Base-by-base conservation (phyloP, 371 early-diverging fungal species). In the Smittium mucronatum region DNA sequence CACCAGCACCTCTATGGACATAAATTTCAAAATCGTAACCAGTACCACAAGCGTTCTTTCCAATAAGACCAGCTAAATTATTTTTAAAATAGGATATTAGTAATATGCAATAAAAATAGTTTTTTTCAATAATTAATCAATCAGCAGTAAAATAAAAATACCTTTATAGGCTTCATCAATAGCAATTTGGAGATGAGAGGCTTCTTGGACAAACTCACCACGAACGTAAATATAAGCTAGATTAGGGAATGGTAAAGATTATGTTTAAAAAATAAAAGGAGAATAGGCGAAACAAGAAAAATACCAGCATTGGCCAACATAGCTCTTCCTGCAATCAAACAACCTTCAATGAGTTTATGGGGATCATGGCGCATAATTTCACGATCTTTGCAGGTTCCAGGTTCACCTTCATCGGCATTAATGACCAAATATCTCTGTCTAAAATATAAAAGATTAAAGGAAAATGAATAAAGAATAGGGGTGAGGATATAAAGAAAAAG, bases 331-430 rank as follows among this genome's bases (percentile, higher is more conserved):
- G 97, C 97, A 35, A 97, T 72, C 76, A 97, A 82, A 76, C 96
- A 95, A 70, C 97, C 97, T 81, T 97, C 97, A 69, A 97, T 81
- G 65, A 96, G 86, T 83, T 96, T 97, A 84, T 97, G 97, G 63
- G 97, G 97, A 72, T 97, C 97, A 75, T 93, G 89, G 73, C 97
- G 90, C 85, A 97, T 85, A 74, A 97, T 97, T 79, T 97, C 97
- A 74, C 97, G 89, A 84, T 97, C 97, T 82, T 97, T 97, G 88
- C 97, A 97, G 67, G 97, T 97, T 69, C 95, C 95, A 21, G 97
- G 97, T 81, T 97, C 96, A 75, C 97, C 97, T 80, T 97, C 97
- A 78, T 97, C 97, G 70, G 96, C 95, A 76, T 97, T 97, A 75
- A 97, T 86, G 58, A 96, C 95, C 78, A 97, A 85, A 78, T 96